phyloP scores from a whole-genome alignment of 495 filamentous ascomycete species.

The Penicillium bovifimosum region DNA sequence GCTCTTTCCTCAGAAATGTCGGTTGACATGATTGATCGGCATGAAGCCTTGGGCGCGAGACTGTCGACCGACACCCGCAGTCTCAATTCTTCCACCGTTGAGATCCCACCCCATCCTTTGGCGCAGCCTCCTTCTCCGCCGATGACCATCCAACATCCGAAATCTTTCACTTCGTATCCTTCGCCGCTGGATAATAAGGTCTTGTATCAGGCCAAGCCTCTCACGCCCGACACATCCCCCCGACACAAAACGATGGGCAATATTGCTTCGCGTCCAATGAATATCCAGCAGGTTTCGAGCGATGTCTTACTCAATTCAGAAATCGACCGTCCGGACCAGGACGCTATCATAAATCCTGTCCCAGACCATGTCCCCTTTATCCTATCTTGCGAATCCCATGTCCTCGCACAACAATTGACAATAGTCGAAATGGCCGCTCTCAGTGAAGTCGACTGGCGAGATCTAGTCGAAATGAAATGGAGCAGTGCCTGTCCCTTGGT shows the following conservation, averaged over 20 bases:
- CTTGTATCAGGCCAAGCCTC: conserved; percentile 39
- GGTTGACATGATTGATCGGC: conserved; percentile 51
- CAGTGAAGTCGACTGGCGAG: conserved; percentile 95
- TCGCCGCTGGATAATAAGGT: conserved; percentile 39
- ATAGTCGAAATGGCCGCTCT: conserved; percentile 94
- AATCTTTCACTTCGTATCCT: conserved; percentile 35
- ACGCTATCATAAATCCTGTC: conserved; percentile 3
- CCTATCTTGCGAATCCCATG: conserved; percentile 82
- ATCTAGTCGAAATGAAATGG: conserved; percentile 93
- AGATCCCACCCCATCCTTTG: conserved; percentile 60
- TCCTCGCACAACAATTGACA: conserved; percentile 90
- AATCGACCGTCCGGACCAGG: conserved; percentile 14
- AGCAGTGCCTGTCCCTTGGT: conserved; percentile 61
- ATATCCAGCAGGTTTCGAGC: conserved; percentile 33
- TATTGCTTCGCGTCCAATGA: conserved; percentile 13
- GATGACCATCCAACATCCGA: conserved; percentile 62
- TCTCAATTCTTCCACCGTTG: conserved; percentile 42
- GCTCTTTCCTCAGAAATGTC: conserved; percentile 80
- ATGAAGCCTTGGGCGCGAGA: conserved; percentile 40
- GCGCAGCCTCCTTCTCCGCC: conserved; percentile 73
- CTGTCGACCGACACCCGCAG: conserved; percentile 29
- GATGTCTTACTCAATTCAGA: conserved; percentile 38
- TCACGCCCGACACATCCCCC: conserved; percentile 50
- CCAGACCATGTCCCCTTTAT: conserved; percentile 81
- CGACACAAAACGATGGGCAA: conserved; percentile 19